These are phyloP conservation scores for Pouteria campechiana DNA, from an alignment of 179 eudicot genomes.

Conservation along the genomic window DNA sequence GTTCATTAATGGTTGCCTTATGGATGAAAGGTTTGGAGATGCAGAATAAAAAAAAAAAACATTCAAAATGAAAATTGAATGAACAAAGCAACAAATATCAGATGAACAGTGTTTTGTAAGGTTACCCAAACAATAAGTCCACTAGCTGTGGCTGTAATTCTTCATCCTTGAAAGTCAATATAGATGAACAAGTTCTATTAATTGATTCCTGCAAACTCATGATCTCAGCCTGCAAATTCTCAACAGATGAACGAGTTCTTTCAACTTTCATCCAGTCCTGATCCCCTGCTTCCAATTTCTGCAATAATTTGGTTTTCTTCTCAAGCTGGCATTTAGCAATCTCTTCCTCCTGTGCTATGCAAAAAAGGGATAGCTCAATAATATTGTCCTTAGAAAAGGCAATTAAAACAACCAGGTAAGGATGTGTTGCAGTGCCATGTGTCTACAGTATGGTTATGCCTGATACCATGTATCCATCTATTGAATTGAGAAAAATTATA, in stretches of 20 bases:
- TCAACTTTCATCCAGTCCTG: conserved; percentile 47
- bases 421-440: too few relatives aligned
- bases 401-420: too few relatives aligned
- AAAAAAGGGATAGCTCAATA: too few relatives aligned
- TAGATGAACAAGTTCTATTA: conserved; percentile 27
- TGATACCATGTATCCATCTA: too few relatives aligned
- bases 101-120: too few relatives aligned
- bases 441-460: too few relatives aligned
- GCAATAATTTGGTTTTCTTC: conserved; percentile 36
- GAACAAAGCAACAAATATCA: too few relatives aligned
- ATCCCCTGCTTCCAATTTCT: conserved; percentile 39
- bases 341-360: conserved; percentile 48
- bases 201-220: conserved; percentile 44
- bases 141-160: conserved; percentile 75
- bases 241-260: conserved; percentile 35
- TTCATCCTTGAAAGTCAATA: conserved; percentile 28
- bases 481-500: too few relatives aligned
- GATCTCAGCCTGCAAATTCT: conserved; percentile 47
- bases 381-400: not conserved
- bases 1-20: too few relatives aligned
- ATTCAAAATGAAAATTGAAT: too few relatives aligned
- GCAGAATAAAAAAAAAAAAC: too few relatives aligned
- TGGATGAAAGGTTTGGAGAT: too few relatives aligned
- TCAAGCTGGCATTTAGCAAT: conserved; percentile 37
- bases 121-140: conserved; percentile 55